Percentiles rank a stretch among this genome's conserved stretches.
phyloP scores from a whole-genome alignment of 495 filamentous ascomycete genomes.

The Penicillium subrubescens region DNA sequence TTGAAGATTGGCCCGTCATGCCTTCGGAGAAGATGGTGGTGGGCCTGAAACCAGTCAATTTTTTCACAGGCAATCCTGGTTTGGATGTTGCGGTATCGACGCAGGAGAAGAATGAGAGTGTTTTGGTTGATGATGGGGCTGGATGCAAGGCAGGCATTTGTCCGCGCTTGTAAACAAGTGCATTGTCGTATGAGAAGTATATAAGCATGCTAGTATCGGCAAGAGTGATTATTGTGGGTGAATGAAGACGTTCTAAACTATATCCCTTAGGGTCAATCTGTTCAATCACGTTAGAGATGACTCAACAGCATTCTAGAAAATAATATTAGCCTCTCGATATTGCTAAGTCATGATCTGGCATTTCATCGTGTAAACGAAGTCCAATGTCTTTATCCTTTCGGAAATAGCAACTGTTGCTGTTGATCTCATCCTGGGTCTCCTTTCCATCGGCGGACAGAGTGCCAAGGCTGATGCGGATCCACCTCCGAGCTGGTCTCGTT shows the following conservation, averaged over 20 bases:
- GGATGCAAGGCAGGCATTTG: not conserved
- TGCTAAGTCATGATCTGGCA: too few relatives aligned
- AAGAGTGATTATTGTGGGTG: not conserved
- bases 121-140: conserved; percentile 20
- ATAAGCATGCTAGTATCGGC: not conserved
- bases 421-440: not conserved
- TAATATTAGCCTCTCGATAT: too few relatives aligned
- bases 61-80: conserved; percentile 71
- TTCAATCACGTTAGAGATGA: too few relatives aligned
- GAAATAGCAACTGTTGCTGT: not conserved
- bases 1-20: conserved; percentile 72
- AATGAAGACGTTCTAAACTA: not conserved
- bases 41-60: conserved; percentile 70
- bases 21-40: conserved; percentile 42
- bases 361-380: too few relatives aligned
- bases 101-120: conserved; percentile 36
- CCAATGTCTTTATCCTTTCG: not conserved
- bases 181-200: not conserved
- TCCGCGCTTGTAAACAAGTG: not conserved
- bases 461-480: not conserved
- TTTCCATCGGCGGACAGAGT: not conserved
- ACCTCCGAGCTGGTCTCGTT: conserved; percentile 3
- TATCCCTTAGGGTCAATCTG: too few relatives aligned
- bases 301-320: too few relatives aligned
- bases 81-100: conserved; percentile 37